Percentiles rank a stretch among this genome's conserved stretches.
phyloP scores from a whole-genome alignment of 306 rosid genomes.

The Carpinus viminea region DNA sequence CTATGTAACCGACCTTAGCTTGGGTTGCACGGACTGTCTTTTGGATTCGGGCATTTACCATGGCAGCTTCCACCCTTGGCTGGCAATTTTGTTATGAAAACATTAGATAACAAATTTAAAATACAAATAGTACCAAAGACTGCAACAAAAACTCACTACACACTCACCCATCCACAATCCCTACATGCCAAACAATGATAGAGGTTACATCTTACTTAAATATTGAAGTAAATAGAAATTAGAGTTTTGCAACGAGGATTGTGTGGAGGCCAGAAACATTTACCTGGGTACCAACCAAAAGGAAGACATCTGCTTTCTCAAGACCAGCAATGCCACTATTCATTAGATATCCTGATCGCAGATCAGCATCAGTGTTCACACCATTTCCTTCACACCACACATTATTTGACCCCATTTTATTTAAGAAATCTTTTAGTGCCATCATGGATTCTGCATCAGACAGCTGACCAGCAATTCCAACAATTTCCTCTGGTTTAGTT shows the following conservation, averaged over 20 bases:
- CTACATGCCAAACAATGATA: neutral
- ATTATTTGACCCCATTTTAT: conserved; percentile 87
- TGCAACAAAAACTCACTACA: neutral
- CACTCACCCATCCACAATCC: conserved; percentile 15
- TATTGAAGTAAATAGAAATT: neutral
- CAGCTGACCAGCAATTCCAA: conserved; percentile 90
- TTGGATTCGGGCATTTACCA: conserved; percentile 94
- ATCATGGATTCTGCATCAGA: conserved; percentile 99
- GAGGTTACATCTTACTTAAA: neutral
- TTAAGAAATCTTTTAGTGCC: conserved; percentile 86
- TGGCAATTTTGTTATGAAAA: conserved; percentile 43
- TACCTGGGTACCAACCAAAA: conserved; percentile 98
- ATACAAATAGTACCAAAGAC: conserved; percentile 7
- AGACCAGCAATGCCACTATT: conserved; percentile 84
- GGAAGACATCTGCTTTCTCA: conserved; percentile 90
- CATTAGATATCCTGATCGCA: conserved; percentile 90
- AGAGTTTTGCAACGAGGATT: neutral
- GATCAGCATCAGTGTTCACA: conserved; percentile 64
- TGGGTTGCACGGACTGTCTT: conserved; percentile 74
- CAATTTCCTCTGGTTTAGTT: conserved; percentile 79
- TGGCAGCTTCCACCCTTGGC: conserved; percentile 99
- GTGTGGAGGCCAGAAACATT: conserved; percentile 9
- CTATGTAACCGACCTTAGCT: conserved; percentile 90
- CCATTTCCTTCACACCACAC: conserved; percentile 95
- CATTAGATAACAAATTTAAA: conserved; percentile 25